Percentiles rank a stretch among this genome's conserved stretches.
phyloP scores from a whole-genome alignment of 805 yeast species.

The Suhomyces faveliae region DNA sequence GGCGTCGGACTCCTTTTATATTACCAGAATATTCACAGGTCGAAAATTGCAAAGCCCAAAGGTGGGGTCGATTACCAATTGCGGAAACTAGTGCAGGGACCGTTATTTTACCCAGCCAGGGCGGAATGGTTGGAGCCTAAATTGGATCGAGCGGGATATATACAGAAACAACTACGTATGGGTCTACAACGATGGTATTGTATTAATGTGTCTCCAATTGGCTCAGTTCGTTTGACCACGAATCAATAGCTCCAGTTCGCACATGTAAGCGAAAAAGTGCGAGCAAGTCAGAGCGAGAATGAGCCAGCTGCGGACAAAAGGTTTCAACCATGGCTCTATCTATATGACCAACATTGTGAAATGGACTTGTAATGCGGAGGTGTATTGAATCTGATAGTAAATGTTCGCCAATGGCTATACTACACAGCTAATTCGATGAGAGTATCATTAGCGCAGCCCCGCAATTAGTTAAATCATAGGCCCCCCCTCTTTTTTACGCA shows the following conservation, averaged over 20 bases:
- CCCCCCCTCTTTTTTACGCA: not conserved
- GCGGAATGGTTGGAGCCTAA: not conserved
- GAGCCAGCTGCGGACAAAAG: not conserved
- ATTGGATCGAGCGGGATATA: not conserved
- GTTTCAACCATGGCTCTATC: not conserved
- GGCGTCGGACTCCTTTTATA: not conserved
- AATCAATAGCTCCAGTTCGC: not conserved
- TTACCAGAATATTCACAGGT: slow-evolving; percentile 1
- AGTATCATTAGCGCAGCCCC: not conserved
- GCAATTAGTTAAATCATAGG: not conserved
- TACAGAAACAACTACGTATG: not conserved
- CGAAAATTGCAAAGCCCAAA: not conserved
- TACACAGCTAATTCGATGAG: not conserved
- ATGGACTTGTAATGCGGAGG: too few species aligned
- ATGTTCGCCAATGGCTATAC: not conserved
- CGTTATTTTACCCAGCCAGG: not conserved
- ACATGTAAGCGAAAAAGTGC: not conserved
- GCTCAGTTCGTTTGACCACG: not conserved
- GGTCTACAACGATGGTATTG: not conserved
- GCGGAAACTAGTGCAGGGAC: not conserved
- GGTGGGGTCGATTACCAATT: slow-evolving; percentile 2
- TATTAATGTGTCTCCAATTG: not conserved
- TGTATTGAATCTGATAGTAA: too few species aligned
- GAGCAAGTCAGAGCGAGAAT: not conserved
- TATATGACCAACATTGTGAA: not conserved